Evolutionary conservation across 352 stramenopile species (phyloP).

Genomic region (Vaucheria bursata): DNA sequence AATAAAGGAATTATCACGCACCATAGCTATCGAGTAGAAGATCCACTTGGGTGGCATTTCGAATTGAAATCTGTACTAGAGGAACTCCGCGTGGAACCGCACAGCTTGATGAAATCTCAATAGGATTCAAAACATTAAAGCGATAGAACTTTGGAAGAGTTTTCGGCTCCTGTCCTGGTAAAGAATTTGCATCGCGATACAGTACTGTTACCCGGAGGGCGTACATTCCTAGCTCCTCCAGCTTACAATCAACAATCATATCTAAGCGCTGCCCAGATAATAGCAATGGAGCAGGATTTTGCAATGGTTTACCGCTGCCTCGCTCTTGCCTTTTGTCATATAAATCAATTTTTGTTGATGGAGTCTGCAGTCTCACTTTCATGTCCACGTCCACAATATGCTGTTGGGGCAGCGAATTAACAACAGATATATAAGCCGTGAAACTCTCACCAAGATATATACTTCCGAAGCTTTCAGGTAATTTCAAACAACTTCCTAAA

Average conservation of each 20-base stretch:
- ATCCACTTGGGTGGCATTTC: constrained; percentile 46
- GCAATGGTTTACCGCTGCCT: constrained; percentile 49
- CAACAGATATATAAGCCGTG: constrained; percentile 79
- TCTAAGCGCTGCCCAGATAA: constrained; percentile 64
- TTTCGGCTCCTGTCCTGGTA: constrained; percentile 64
- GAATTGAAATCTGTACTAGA: constrained; percentile 38
- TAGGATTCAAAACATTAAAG: constrained; percentile 74
- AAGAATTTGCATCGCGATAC: constrained; percentile 46
- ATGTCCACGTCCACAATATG: constrained; percentile 34
- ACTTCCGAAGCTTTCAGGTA: constrained; percentile 78
- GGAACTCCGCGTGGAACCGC: neutral
- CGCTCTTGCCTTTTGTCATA: constrained; percentile 24
- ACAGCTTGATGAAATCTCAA: constrained; percentile 55
- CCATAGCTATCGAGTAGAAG: constrained; percentile 29
- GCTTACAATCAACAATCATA: constrained; percentile 78
- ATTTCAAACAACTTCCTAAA: constrained; percentile 72
- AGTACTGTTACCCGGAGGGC: constrained; percentile 56
- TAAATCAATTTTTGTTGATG: constrained; percentile 18
- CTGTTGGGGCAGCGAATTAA: constrained; percentile 54
- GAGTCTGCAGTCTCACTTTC: constrained; percentile 67
- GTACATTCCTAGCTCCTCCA: constrained; percentile 58
- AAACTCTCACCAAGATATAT: constrained; percentile 83
- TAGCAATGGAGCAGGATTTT: constrained; percentile 66
- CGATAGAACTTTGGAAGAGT: constrained; percentile 80
- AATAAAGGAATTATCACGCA: too few species aligned